phyloP scores from a whole-genome alignment of 2,329 filamentous ascomycete genomes.

The Penicillium concentricum region DNA sequence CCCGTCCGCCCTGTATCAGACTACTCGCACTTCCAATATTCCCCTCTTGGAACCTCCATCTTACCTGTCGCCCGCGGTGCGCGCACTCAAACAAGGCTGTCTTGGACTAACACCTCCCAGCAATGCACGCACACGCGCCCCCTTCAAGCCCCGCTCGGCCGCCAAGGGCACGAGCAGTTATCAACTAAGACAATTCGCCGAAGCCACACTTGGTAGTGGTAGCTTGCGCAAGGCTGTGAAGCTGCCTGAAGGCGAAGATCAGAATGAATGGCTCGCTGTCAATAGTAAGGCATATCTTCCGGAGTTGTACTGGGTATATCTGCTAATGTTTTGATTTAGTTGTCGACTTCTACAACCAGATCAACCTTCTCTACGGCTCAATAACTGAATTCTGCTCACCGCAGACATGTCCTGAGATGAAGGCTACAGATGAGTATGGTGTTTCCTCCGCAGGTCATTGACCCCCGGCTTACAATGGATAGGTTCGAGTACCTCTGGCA shows the following conservation, averaged over 20 bases:
- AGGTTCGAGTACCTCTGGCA: slow-evolving; percentile 99
- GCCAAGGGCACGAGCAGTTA: slow-evolving; percentile 87
- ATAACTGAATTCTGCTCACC: slow-evolving; percentile 99
- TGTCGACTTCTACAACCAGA: slow-evolving; percentile 99
- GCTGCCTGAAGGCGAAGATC: slow-evolving; percentile 92
- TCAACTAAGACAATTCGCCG: slow-evolving; percentile 95
- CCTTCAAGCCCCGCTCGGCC: slow-evolving; percentile 83
- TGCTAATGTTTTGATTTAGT: slow-evolving; percentile 57
- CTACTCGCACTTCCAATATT: slow-evolving; percentile 31
- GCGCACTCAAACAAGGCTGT: slow-evolving; percentile 38
- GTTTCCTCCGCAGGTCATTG: neutral
- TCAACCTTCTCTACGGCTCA: slow-evolving; percentile 96
- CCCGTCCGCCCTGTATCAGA: slow-evolving; percentile 31
- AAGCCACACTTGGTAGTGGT: slow-evolving; percentile 91
- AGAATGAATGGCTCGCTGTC: slow-evolving; percentile 97
- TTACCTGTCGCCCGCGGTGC: slow-evolving; percentile 37
- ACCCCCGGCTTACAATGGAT: slow-evolving; percentile 12
- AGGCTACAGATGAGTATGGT: slow-evolving; percentile 93
- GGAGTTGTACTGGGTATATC: neutral
- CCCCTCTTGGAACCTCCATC: slow-evolving; percentile 34
- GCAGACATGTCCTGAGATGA: slow-evolving; percentile 97
- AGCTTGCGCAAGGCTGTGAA: slow-evolving; percentile 95
- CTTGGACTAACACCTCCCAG: slow-evolving; percentile 53
- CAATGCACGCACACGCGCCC: slow-evolving; percentile 82
- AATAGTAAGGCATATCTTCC: slow-evolving; percentile 65